A percentile compares a stretch with the other conserved stretches of the same genome.
Conservation (phyloP, 2,329 filamentous ascomycete species). For the Mariannaea sp. region DNA sequence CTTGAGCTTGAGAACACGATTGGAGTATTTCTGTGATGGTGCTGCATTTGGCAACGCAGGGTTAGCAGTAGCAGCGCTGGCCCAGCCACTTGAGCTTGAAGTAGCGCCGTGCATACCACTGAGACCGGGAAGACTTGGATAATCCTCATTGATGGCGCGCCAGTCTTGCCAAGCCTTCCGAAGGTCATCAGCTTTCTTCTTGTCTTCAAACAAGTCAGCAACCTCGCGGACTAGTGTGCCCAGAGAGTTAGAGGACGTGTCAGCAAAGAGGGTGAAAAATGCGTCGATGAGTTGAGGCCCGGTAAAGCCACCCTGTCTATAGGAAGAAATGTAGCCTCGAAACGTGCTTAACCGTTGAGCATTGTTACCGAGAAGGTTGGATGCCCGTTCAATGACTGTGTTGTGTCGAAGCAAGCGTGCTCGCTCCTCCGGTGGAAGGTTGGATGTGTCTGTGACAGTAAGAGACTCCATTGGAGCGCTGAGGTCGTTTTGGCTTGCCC, state of each 20-base stretch:
- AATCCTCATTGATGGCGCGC: constrained; percentile 95
- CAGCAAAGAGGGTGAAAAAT: constrained; percentile 82
- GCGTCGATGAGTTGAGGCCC: constrained; percentile 81
- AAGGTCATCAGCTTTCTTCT: constrained; percentile 71
- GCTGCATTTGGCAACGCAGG: constrained; percentile 50
- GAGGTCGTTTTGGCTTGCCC: constrained; percentile 33
- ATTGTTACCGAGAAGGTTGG: constrained; percentile 80
- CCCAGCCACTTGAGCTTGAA: constrained; percentile 63
- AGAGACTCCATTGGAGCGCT: constrained; percentile 54
- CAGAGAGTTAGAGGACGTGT: constrained; percentile 78
- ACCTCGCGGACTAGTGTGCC: constrained; percentile 91
- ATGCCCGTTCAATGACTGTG: constrained; percentile 84
- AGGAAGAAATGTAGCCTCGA: constrained; percentile 78
- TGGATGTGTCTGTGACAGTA: constrained; percentile 54
- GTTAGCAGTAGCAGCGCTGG: constrained; percentile 61
- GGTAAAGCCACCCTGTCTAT: constrained; percentile 69
- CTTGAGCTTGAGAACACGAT: constrained; percentile 62
- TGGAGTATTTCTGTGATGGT: constrained; percentile 55
- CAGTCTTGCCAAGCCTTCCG: constrained; percentile 92
- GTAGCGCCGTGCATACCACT: constrained; percentile 68
- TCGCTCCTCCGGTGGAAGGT: constrained; percentile 75
- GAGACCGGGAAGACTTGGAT: constrained; percentile 81
- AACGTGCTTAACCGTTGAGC: constrained; percentile 75
- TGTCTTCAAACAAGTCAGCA: constrained; percentile 89
- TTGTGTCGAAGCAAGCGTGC: constrained; percentile 79